Evolutionary conservation across 202 grass and related monocot genomes (phyloP), one percentile per base, ranked within the genome.

Genomic region (Dendrocalamus latiflorus): DNA sequence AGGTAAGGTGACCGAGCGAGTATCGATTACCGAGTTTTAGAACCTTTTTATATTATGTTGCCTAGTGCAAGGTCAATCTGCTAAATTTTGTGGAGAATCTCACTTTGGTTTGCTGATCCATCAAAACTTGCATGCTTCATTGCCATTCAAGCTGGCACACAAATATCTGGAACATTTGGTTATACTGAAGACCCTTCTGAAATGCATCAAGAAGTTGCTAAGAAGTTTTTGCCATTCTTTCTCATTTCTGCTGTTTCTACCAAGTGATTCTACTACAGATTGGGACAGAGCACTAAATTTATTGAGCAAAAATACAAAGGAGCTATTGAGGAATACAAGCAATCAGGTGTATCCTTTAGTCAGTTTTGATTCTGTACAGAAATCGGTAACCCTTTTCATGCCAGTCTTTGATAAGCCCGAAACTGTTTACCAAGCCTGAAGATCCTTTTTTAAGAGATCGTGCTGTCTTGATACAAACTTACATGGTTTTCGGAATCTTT

Each of bases 371-470:
- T 61, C 87, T 68, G 88, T 54, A 13, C 83, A 90, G 80, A 98
- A 91, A 81, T 83, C 28, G 0, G 87, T 95, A 33, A 93, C 87
- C 28, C 92, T 95, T 77, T 93, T 95, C 81, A 98, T 98, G 92
- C 92, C 95, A 34, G 95, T 90, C 16, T 98, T 98, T 85, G 90
- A 95, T 39, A 98, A 98, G 41, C 88, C 95, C 57, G 92, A 95
- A 65, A 91, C 95, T 74, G 91, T 98, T 72, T 98, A 91, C 70
- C 92, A 95, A 82, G 92, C n/a, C n/a, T n/a, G n/a, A n/a, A n/a
- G n/a, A n/a, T n/a, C n/a, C n/a, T n/a, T n/a, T n/a, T n/a, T n/a
- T 93, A 91, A 74, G 85, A 49, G 20, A 65, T 41, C 16, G 28
- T 83, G 47, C 3, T 83, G 8, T 20, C 42, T 42, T 16, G 3